phyloP scores from a whole-genome alignment of 148 eudicot species.

The Bassia scoparia region DNA sequence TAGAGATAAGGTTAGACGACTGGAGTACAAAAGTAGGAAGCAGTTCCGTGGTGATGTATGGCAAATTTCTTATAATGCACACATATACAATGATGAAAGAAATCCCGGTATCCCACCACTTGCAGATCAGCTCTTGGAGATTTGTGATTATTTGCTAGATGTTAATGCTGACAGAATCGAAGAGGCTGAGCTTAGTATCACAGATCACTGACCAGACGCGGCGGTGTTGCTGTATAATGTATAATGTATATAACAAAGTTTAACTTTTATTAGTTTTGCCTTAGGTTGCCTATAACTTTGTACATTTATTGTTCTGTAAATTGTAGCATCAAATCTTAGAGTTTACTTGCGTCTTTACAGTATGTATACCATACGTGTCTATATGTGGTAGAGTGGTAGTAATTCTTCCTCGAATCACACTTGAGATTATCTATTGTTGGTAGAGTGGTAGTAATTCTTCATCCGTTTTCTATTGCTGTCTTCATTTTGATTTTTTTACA shows the following conservation, averaged over 20 bases:
- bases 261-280: no score
- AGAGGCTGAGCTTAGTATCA: slow-evolving; percentile 75
- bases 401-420: no score
- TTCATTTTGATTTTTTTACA: no score
- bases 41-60: slow-evolving; percentile 84
- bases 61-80: slow-evolving; percentile 80
- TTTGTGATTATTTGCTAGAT: slow-evolving; percentile 64
- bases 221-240: background rate
- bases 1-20: slow-evolving; percentile 64
- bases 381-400: no score
- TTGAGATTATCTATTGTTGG: no score
- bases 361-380: background rate
- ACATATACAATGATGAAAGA: slow-evolving; percentile 64
- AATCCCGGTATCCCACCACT: slow-evolving; percentile 96
- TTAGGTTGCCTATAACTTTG: slow-evolving; percentile 5
- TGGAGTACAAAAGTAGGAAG: slow-evolving; percentile 64
- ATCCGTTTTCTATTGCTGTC: no score
- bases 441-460: no score
- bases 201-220: slow-evolving; percentile 16
- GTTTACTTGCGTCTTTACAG: no score
- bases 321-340: background rate
- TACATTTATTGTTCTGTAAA: background rate
- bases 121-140: slow-evolving; percentile 78
- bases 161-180: slow-evolving; percentile 41
- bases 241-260: no score